A percentile compares a stretch with the other conserved stretches of the same genome.
phyloP scores from a whole-genome alignment of 306 rosid species.

The Leucaena leucocephala region DNA sequence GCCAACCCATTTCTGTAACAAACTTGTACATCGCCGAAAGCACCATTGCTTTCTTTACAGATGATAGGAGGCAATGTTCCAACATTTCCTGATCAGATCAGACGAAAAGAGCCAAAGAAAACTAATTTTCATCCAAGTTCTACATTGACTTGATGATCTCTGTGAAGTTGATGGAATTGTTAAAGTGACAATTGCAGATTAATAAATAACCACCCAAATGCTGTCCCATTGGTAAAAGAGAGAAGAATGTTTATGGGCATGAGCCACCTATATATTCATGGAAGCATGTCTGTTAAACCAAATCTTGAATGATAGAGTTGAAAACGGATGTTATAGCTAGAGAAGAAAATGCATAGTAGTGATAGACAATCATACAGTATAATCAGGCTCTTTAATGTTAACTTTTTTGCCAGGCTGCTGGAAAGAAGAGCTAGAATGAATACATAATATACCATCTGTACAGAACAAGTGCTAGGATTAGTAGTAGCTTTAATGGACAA shows the following conservation, averaged over 20 bases:
- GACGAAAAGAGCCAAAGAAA: background rate
- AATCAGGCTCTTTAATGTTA: conserved; percentile 33
- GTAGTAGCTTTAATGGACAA: no score
- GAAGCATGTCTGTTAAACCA: background rate
- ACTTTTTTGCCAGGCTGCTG: conserved; percentile 32
- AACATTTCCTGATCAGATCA: conserved; percentile 39
- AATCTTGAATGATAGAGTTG: background rate
- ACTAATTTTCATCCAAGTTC: background rate
- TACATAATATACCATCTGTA: conserved; percentile 42
- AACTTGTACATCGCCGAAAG: conserved; percentile 46
- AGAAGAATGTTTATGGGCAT: conserved; percentile 45
- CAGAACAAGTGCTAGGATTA: background rate
- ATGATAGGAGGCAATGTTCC: conserved; percentile 47
- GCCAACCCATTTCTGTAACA: conserved; percentile 48
- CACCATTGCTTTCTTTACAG: conserved; percentile 37
- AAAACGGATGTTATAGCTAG: background rate
- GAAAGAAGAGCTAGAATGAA: conserved; percentile 42
- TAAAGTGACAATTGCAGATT: background rate
- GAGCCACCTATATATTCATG: conserved; percentile 46
- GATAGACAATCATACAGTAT: conserved; percentile 38
- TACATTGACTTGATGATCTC: background rate
- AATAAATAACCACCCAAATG: conserved; percentile 45
- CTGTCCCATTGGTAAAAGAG: conserved; percentile 36
- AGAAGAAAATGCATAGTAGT: background rate
- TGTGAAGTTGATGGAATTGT: background rate